Conservation (phyloP, 257 asterid genomes). For the Solanum appendiculatum region DNA sequence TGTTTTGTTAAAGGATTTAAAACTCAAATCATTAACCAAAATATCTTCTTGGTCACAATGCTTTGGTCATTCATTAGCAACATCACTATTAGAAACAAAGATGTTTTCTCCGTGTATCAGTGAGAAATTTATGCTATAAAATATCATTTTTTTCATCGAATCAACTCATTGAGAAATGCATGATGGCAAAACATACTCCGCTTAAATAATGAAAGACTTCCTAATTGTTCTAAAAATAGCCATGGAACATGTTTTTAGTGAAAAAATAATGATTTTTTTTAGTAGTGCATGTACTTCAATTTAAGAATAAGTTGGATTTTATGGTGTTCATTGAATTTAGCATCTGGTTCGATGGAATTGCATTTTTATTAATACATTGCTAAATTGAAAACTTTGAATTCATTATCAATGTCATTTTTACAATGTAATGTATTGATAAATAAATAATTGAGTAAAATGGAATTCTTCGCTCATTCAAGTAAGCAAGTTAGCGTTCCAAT, state of each 20-base stretch:
- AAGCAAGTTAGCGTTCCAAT: neutral
- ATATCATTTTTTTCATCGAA: no score
- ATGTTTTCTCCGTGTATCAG: neutral
- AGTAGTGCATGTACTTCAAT: neutral
- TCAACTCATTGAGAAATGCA: no score
- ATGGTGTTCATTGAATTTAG: neutral
- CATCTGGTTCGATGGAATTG: neutral
- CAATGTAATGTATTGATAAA: neutral
- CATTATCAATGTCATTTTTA: neutral
- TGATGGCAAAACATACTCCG: neutral
- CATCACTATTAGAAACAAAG: neutral
- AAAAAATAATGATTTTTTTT: no score
- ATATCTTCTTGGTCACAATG: neutral
- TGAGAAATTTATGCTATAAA: no score
- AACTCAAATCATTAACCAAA: neutral
- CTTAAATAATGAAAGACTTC: accelerated
- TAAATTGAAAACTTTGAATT: neutral
- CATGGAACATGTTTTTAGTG: neutral
- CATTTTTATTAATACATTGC: neutral
- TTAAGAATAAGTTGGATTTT: neutral
- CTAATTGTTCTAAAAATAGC: no score
- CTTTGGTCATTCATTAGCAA: neutral
- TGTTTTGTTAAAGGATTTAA: neutral
- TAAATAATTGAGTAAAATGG: neutral
- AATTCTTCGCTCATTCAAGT: accelerated